Percentiles rank a stretch among this genome's conserved stretches.
Evolutionary conservation across 129 eudicot genomes (phyloP).

Genomic region (Calendula officinalis): DNA sequence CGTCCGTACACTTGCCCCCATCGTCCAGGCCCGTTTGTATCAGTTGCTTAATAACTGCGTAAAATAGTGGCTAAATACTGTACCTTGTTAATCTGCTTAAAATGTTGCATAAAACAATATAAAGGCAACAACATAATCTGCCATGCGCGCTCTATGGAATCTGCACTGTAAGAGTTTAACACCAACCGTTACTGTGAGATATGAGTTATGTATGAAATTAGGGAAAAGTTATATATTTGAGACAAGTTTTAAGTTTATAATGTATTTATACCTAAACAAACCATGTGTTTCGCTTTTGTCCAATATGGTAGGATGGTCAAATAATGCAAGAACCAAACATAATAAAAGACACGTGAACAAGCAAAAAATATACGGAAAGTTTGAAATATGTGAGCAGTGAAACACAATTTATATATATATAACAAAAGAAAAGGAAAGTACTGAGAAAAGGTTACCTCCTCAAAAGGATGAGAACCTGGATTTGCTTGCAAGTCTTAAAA

Average conservation of each 20-base stretch:
- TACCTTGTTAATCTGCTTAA: too few relatives aligned
- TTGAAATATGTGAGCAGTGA: not conserved
- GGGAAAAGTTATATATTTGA: not conserved
- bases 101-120: too few relatives aligned
- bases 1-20: too few relatives aligned
- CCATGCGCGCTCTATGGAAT: slow-evolving; percentile 89
- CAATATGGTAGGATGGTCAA: slow-evolving; percentile 93
- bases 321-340: slow-evolving; percentile 85
- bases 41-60: too few relatives aligned
- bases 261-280: slow-evolving; percentile 67
- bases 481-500: slow-evolving; percentile 56
- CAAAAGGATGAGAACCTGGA: slow-evolving; percentile 85
- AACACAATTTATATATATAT: slow-evolving; percentile 11
- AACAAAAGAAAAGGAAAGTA: slow-evolving; percentile 11
- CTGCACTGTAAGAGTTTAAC: slow-evolving; percentile 52
- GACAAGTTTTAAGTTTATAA: slow-evolving; percentile 5
- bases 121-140: too few relatives aligned
- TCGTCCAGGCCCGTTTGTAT: too few relatives aligned
- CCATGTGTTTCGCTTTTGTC: slow-evolving; percentile 93
- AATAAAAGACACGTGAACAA: slow-evolving; percentile 1
- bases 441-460: slow-evolving; percentile 57
- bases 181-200: not conserved
- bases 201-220: not conserved
- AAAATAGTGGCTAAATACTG: too few relatives aligned
- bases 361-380: not conserved